These are phyloP conservation scores for Thelonectria discophora DNA, from an alignment of 2,329 filamentous ascomycete genomes.

Conservation along the genomic window DNA sequence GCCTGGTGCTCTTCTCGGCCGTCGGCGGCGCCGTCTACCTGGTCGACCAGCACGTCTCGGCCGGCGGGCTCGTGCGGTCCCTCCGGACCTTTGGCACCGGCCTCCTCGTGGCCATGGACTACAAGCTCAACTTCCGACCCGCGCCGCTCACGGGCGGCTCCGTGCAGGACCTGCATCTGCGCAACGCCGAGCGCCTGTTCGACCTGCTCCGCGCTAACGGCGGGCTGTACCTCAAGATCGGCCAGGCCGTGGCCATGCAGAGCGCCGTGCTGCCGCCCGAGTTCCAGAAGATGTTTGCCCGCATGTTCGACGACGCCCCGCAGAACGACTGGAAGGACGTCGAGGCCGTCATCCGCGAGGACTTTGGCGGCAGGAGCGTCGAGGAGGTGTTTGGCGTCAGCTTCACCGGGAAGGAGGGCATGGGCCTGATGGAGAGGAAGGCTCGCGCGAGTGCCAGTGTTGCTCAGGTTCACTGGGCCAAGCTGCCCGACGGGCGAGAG, in stretches of 20 bases:
- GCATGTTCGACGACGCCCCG: slow-evolving; percentile 98
- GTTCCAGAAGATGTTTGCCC: slow-evolving; percentile 94
- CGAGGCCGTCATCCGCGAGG: slow-evolving; percentile 83
- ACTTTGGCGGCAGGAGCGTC: slow-evolving; percentile 79
- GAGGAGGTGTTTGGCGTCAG: slow-evolving; percentile 95
- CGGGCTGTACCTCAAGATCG: slow-evolving; percentile 95
- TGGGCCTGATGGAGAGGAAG: slow-evolving; percentile 69
- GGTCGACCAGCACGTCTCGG: slow-evolving; percentile 78
- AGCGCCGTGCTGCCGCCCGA: slow-evolving; percentile 91
- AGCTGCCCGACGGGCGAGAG: slow-evolving; percentile 84
- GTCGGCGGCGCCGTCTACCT: slow-evolving; percentile 70
- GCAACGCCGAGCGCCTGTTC: slow-evolving; percentile 85
- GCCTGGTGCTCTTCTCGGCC: slow-evolving; percentile 70
- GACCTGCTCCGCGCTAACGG: slow-evolving; percentile 86
- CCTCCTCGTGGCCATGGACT: slow-evolving; percentile 84
- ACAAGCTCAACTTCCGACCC: slow-evolving; percentile 94
- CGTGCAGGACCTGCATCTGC: slow-evolving; percentile 79
- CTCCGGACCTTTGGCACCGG: slow-evolving; percentile 83
- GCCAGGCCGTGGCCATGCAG: slow-evolving; percentile 98
- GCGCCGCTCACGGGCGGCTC: slow-evolving; percentile 78
- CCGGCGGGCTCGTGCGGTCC: slow-evolving; percentile 80
- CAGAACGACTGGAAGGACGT: slow-evolving; percentile 90
- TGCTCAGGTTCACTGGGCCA: slow-evolving; percentile 96
- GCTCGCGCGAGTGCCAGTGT: slow-evolving; percentile 85
- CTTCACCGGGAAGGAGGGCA: slow-evolving; percentile 75